Conservation (phyloP, 352 stramenopile species). For the Globisporangium lucens region DNA sequence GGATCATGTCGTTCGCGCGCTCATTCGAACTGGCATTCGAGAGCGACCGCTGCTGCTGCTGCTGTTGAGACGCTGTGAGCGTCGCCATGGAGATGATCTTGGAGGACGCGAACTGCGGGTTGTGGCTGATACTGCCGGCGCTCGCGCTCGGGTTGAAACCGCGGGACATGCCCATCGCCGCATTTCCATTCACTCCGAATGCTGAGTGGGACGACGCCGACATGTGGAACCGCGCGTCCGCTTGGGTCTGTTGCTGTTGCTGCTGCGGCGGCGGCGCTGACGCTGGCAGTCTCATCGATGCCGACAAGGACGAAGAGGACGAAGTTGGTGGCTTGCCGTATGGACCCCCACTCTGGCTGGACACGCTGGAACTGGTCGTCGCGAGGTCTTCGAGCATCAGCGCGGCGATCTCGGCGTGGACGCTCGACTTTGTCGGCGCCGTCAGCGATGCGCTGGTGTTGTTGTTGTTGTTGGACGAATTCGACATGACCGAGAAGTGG, state of each 20-base stretch:
- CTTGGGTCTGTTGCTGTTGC: background rate
- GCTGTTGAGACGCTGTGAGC: constrained; percentile 1
- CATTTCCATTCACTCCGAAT: background rate
- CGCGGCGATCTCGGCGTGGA: constrained; percentile 17
- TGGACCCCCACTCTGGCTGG: background rate
- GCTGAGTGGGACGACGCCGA: background rate
- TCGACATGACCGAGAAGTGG: constrained; percentile 17
- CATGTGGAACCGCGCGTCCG: background rate
- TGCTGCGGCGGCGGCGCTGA: background rate
- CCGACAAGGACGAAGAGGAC: background rate
- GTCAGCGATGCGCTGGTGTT: background rate
- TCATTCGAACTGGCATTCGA: background rate
- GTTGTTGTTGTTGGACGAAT: constrained; percentile 1
- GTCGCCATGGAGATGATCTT: constrained; percentile 19
- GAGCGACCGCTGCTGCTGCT: background rate
- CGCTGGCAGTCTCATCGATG: background rate
- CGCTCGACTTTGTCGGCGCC: constrained; percentile 7
- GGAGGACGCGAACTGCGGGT: constrained; percentile 11
- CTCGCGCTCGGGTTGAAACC: constrained; percentile 4
- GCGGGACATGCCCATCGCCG: background rate
- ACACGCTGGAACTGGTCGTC: background rate
- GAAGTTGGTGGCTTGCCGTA: constrained; percentile 12
- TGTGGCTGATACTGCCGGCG: constrained; percentile 5
- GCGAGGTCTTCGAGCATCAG: constrained; percentile 19
- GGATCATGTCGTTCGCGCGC: constrained; percentile 28